Percentiles rank a stretch among this genome's conserved stretches.
phyloP scores from a whole-genome alignment of 106 monocot species.

The Agapanthus africanus region DNA sequence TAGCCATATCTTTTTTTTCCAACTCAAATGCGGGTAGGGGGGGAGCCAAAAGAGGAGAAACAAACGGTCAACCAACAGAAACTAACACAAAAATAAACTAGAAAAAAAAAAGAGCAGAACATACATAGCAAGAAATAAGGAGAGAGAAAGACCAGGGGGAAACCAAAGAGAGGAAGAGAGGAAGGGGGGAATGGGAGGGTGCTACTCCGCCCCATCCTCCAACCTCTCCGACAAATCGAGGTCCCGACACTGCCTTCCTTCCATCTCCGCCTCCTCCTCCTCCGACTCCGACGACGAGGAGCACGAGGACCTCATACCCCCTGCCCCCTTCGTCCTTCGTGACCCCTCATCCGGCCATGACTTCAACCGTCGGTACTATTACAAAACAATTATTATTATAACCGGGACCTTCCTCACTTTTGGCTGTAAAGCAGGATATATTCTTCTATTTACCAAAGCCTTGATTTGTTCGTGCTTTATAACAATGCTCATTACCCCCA shows the following conservation, averaged over 20 bases:
- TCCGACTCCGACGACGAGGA: conserved; percentile 6
- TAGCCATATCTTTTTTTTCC: no score
- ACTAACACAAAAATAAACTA: not conserved
- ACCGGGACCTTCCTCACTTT: no score
- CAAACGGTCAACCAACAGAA: not conserved
- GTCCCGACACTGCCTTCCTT: not conserved
- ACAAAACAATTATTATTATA: no score
- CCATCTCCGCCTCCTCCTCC: conserved; percentile 7
- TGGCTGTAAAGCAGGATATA: no score
- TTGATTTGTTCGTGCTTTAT: no score
- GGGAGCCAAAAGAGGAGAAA: conserved; percentile 11
- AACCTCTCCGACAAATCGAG: not conserved
- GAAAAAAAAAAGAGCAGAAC: not conserved
- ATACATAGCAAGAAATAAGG: not conserved
- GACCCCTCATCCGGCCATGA: conserved; percentile 4
- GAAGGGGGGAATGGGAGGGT: conserved; percentile 23
- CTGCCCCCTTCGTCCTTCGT: conserved; percentile 7
- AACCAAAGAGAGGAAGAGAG: not conserved
- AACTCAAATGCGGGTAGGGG: not conserved
- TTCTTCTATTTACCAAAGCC: no score
- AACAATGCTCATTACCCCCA: no score
- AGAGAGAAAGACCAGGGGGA: not conserved
- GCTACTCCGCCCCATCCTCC: conserved; percentile 24
- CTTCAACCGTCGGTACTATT: conserved; percentile 3
- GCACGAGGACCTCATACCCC: not conserved